Evolutionary conservation across 2,329 filamentous ascomycete species (phyloP), one percentile per base, ranked within the genome.

Genomic region (Trichoderma lentiforme): DNA sequence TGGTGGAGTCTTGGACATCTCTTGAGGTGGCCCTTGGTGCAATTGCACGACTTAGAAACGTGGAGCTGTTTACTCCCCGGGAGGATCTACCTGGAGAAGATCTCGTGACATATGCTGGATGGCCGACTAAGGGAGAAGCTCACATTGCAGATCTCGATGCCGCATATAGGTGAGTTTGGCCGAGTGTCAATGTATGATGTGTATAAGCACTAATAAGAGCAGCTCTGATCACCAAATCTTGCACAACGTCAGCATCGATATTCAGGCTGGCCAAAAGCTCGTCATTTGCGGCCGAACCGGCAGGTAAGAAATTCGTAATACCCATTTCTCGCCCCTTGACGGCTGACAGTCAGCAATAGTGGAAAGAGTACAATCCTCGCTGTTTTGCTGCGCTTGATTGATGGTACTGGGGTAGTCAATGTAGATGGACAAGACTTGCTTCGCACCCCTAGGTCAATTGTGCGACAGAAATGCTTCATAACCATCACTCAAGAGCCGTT

Each of bases 401-500:
- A 76, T 47, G 72, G 66, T 39, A 70, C 72, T 47, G 78, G 81
- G 18, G 72, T 53, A 15, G 78, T 81, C 14, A 30, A 73, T 2
- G 58, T 82, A 0, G 79, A 82, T 30, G 77, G 76, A n/a, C 26
- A 78, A 4, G 76, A 79, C 21, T 74, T 81, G 6, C 70, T 69
- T 3, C 68, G 30, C 0, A 71, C 81, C 0, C 70, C 75, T 0
- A 74, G 74, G n/a, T 72, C 74, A 11, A 4, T 76, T 4, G 39
- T 81, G 6, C 76, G 80, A 2, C 74, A 76, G 3, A 78, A 75
- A 28, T 73, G 72, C 21, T 81, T 82, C 60, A 75, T 81, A 15
- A 76, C 78, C 0, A 75, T 81, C 0, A 70, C 80, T 0, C 81
- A 82, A 64, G 80, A 81, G 21, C 74, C 77, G 3, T 65, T 76